Conservation (phyloP, 2,329 filamentous ascomycete genomes). For the Dactylellina sp. region DNA sequence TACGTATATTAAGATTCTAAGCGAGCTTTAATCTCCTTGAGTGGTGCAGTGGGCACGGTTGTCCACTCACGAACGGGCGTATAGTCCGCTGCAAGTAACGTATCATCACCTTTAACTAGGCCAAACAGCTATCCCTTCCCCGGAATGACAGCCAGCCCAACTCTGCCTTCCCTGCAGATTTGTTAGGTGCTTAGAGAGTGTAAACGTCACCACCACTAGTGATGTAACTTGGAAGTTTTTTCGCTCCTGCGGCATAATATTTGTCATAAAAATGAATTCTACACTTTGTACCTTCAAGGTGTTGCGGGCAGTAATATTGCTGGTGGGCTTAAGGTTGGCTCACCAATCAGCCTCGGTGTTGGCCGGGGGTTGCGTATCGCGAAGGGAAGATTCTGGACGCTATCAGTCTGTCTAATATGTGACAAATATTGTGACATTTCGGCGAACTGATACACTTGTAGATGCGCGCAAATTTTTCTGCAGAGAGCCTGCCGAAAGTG, state of each 20-base stretch:
- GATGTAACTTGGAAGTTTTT: constrained; percentile 28
- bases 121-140: neutral
- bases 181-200: constrained; percentile 17
- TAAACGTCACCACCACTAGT: constrained; percentile 20
- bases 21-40: constrained; percentile 1
- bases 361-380: neutral
- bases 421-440: constrained; percentile 2
- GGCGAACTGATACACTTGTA: constrained; percentile 5
- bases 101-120: neutral
- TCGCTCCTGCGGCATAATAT: constrained; percentile 23
- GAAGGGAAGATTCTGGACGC: constrained; percentile 14
- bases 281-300: constrained; percentile 1
- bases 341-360: constrained; percentile 33
- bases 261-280: constrained; percentile 30
- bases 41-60: neutral
- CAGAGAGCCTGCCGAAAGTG: constrained; percentile 22
- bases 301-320: constrained; percentile 1
- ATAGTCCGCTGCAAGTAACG: constrained; percentile 1
- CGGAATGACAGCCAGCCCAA: neutral
- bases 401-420: neutral
- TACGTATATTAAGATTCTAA: neutral
- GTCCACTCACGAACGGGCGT: too few relatives aligned
- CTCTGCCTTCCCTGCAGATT: neutral
- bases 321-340: neutral
- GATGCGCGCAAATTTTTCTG: neutral